These are phyloP conservation scores for Mortierella sp. DNA, from an alignment of 371 early-diverging fungal genomes.

Conservation along the genomic window DNA sequence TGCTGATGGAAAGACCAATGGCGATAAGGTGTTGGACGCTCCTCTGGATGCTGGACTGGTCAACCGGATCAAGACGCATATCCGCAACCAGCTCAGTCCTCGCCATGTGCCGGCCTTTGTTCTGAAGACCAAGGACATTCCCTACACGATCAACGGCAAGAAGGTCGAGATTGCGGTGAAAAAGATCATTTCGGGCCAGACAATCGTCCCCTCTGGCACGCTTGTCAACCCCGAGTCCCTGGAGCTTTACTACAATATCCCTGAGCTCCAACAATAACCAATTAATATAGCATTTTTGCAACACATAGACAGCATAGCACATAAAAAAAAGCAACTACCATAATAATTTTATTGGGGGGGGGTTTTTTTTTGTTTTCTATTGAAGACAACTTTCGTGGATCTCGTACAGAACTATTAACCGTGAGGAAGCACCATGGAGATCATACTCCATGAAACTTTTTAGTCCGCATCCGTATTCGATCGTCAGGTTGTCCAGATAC, in stretches of 20 bases:
- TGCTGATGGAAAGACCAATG: background rate
- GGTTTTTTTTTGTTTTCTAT: background rate
- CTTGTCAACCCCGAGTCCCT: slow-evolving; percentile 92
- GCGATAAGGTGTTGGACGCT: background rate
- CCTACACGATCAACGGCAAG: slow-evolving; percentile 97
- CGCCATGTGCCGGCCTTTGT: slow-evolving; percentile 95
- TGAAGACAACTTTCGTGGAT: background rate
- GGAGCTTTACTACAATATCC: slow-evolving; percentile 79
- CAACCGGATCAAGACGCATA: slow-evolving; percentile 74
- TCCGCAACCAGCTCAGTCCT: slow-evolving; percentile 89
- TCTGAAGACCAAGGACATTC: slow-evolving; percentile 86
- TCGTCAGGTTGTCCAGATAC: background rate
- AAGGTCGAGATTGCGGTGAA: slow-evolving; percentile 98
- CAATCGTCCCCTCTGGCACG: slow-evolving; percentile 78
- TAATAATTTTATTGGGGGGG: background rate
- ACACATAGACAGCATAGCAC: background rate
- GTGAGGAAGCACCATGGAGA: background rate
- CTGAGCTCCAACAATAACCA: slow-evolving; percentile 57
- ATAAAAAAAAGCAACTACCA: background rate
- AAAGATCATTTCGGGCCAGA: slow-evolving; percentile 87
- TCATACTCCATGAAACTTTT: background rate
- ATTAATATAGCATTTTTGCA: no score
- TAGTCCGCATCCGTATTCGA: background rate
- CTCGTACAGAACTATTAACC: background rate
- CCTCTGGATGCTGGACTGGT: slow-evolving; percentile 62